Conservation (phyloP, 805 yeast genomes). For the Wickerhamomyces silvicola region DNA sequence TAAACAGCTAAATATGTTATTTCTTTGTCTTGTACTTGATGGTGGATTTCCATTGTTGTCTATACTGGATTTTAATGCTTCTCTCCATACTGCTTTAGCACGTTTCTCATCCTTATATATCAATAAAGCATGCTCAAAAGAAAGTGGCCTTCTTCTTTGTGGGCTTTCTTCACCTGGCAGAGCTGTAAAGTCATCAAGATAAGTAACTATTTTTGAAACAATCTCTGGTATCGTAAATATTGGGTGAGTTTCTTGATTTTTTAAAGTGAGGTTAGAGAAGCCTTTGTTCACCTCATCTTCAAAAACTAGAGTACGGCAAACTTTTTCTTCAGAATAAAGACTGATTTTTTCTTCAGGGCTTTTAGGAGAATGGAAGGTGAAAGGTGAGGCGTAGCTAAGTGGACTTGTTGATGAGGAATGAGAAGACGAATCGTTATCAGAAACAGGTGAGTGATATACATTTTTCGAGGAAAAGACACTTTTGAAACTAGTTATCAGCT, state of each 20-base stretch:
- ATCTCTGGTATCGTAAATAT: slow-evolving; percentile 78
- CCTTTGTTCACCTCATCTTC: slow-evolving; percentile 7
- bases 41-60: slow-evolving; percentile 17
- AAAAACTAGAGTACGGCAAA: slow-evolving; percentile 3
- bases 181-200: slow-evolving; percentile 48
- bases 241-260: slow-evolving; percentile 6
- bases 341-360: too few relatives aligned
- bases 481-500: slow-evolving; percentile 18
- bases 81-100: slow-evolving; percentile 41
- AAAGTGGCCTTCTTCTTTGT: slow-evolving; percentile 60
- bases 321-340: slow-evolving; percentile 1
- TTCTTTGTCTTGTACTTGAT: slow-evolving; percentile 2
- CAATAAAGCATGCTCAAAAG: slow-evolving; percentile 60
- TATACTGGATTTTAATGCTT: slow-evolving; percentile 14
- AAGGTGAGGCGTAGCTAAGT: slow-evolving; percentile 3
- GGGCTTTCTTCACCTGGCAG: slow-evolving; percentile 62
- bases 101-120: slow-evolving; percentile 49
- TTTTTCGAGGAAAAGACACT: slow-evolving; percentile 10
- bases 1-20: slow-evolving; percentile 52
- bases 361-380: slow-evolving; percentile 3
- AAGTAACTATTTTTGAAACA: slow-evolving; percentile 49
- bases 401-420: slow-evolving; percentile 6
- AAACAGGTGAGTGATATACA: slow-evolving; percentile 10
- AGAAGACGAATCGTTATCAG: slow-evolving; percentile 5
- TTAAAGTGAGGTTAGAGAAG: slow-evolving; percentile 6